Percentiles rank a stretch among this genome's conserved stretches.
These are phyloP conservation scores for Perkinsus chesapeaki DNA, from an alignment of 169 alveolate species.

Conservation along the genomic window DNA sequence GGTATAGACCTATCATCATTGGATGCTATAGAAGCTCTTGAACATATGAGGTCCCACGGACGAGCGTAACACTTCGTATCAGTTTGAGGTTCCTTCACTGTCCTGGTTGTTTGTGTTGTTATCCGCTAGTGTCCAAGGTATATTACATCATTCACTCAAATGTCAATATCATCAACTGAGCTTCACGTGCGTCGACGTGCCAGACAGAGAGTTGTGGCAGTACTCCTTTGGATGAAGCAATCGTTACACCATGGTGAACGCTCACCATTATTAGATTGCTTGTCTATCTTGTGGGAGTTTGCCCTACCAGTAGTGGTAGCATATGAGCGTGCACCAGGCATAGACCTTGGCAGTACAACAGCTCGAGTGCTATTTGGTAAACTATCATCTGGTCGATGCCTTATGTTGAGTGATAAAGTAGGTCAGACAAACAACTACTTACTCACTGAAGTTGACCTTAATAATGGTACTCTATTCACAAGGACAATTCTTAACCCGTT, in stretches of 20 bases:
- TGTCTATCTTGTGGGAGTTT: not conserved
- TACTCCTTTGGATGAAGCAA: not conserved
- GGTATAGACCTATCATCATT: not conserved
- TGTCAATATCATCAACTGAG: not conserved
- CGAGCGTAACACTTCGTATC: not conserved
- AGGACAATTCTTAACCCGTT: not conserved
- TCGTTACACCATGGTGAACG: not conserved
- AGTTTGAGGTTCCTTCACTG: not conserved
- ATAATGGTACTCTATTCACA: not conserved
- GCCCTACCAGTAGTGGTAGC: not conserved
- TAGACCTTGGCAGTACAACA: not conserved
- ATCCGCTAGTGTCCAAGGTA: too few species aligned
- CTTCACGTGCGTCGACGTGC: not conserved
- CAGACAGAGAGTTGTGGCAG: not conserved
- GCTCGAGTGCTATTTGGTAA: not conserved
- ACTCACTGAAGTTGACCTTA: not conserved
- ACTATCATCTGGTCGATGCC: not conserved
- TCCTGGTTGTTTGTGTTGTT: not conserved
- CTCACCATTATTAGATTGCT: not conserved
- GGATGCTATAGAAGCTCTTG: not conserved
- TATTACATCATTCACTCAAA: not conserved
- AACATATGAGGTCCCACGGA: not conserved
- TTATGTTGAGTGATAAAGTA: not conserved
- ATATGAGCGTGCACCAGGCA: not conserved
- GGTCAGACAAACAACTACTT: not conserved